Evolutionary conservation across 257 asterid species (phyloP).

Genomic region (Solanum appendiculatum): DNA sequence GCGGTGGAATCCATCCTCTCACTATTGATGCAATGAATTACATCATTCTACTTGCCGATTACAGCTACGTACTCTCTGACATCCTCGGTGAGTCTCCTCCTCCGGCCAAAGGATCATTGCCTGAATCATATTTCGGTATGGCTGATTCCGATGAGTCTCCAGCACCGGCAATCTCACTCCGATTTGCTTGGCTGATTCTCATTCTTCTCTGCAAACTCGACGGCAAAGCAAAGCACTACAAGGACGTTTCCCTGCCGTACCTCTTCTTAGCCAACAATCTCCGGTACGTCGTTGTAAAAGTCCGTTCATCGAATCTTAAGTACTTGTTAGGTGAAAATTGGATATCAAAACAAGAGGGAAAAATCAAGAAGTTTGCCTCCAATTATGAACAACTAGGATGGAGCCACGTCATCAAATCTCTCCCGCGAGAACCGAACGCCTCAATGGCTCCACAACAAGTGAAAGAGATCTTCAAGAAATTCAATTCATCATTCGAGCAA

Average conservation of each 20-base stretch:
- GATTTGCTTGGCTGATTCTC: conserved; percentile 56
- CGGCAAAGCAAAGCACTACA: conserved; percentile 56
- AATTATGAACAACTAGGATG: conserved; percentile 62
- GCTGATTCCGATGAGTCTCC: conserved; percentile 48
- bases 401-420: conserved; percentile 54
- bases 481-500: conserved; percentile 55
- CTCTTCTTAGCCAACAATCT: conserved; percentile 77
- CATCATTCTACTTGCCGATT: conserved; percentile 52
- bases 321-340: conserved; percentile 66
- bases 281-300: conserved; percentile 50
- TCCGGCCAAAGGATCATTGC: conserved; percentile 16
- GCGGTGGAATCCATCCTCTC: conserved; percentile 55
- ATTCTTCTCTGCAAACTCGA: conserved; percentile 66
- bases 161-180: conserved; percentile 35
- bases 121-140: conserved; percentile 43
- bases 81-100: conserved; percentile 40
- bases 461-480: conserved; percentile 47
- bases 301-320: conserved; percentile 51
- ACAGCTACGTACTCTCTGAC: conserved; percentile 49
- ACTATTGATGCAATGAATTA: conserved; percentile 55
- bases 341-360: conserved; percentile 48
- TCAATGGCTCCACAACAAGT: conserved; percentile 19
- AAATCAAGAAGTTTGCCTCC: conserved; percentile 40
- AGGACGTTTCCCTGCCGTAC: conserved; percentile 46
- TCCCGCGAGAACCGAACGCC: conserved; percentile 41